A percentile compares a stretch with the other conserved stretches of the same genome.
Evolutionary conservation across 2,329 filamentous ascomycete species (phyloP).

Genomic region (Fusarium papillatum): DNA sequence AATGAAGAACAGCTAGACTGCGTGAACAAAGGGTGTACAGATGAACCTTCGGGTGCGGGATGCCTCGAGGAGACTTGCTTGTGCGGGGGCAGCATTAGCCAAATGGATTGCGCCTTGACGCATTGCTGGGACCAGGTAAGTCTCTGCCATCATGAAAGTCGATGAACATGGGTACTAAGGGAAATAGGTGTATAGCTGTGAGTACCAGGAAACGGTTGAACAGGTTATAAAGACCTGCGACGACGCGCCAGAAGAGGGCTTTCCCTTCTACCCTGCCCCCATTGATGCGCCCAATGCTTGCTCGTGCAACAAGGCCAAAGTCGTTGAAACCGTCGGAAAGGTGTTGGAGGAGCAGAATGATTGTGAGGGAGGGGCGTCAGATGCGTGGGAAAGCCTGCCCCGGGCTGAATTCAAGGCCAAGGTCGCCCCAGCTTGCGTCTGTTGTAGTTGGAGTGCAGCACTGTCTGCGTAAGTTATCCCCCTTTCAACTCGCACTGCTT

Average conservation of each 20-base stretch:
- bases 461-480: neutral
- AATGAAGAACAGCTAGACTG: neutral
- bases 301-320: neutral
- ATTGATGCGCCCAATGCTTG: neutral
- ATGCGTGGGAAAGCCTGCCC: neutral
- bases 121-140: constrained; percentile 15
- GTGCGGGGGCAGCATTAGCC: neutral
- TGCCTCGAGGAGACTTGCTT: neutral
- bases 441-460: neutral
- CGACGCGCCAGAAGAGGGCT: neutral
- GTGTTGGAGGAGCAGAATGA: neutral
- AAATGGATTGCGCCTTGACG: neutral
- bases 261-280: neutral
- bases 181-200: neutral
- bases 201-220: neutral
- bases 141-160: neutral
- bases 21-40: neutral
- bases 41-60: too few species aligned
- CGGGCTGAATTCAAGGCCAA: neutral
- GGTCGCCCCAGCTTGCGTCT: neutral
- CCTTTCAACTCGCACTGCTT: neutral
- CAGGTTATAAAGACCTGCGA: neutral
- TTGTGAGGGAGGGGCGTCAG: neutral
- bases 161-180: neutral
- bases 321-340: neutral